Conservation (phyloP, 2,329 filamentous ascomycete genomes). For the Exophiala bonariae region DNA sequence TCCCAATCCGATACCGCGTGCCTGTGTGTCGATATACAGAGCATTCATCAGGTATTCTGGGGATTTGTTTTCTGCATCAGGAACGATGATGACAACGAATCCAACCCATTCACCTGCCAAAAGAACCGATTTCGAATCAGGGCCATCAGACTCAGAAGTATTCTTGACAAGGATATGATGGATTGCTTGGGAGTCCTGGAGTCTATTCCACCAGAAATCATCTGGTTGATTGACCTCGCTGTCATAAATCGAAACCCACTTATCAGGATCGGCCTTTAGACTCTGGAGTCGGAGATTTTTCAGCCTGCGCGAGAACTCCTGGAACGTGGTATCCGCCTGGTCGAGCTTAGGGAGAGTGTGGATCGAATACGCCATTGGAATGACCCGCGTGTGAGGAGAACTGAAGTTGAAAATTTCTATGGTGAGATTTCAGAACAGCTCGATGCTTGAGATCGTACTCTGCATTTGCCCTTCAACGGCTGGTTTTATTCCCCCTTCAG, state of each 20-base stretch:
- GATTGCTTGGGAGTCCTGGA: constrained; percentile 30
- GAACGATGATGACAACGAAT: constrained; percentile 31
- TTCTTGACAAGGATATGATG: constrained; percentile 30
- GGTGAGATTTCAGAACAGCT: too few species aligned
- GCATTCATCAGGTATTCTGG: constrained; percentile 18
- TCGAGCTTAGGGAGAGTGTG: constrained; percentile 11
- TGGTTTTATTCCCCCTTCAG: too few species aligned
- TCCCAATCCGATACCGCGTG: constrained; percentile 20
- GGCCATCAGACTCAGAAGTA: background rate
- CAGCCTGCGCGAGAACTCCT: constrained; percentile 14
- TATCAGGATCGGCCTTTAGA: constrained; percentile 30
- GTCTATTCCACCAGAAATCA: constrained; percentile 31
- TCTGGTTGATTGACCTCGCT: constrained; percentile 29
- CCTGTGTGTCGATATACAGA: constrained; percentile 13
- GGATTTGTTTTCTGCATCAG: constrained; percentile 3
- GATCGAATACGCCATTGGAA: constrained; percentile 7
- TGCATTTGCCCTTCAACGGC: too few species aligned
- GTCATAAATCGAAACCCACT: constrained; percentile 34
- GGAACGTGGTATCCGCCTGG: constrained; percentile 10
- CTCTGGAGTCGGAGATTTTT: constrained; percentile 30
- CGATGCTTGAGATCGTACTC: too few species aligned
- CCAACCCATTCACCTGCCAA: constrained; percentile 32
- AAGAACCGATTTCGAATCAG: constrained; percentile 1
- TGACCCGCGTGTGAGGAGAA: background rate
- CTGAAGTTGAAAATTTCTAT: too few species aligned